phyloP scores from a whole-genome alignment of 1,284 basidiomycete species.

The Grifola frondosa region DNA sequence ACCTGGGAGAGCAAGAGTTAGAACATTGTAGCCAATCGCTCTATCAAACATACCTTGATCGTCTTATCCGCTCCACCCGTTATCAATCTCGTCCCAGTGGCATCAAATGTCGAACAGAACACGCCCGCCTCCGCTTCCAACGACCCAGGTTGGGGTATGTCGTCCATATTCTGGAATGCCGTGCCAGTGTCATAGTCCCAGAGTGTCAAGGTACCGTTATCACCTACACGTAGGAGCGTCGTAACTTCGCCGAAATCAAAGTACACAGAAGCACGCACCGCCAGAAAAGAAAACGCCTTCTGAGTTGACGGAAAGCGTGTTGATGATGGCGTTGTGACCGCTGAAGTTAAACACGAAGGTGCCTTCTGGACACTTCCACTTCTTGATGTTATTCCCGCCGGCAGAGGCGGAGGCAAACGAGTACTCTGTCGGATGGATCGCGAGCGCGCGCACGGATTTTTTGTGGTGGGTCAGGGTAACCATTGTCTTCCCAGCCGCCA shows the following conservation, averaged over 20 bases:
- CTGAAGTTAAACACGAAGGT: constrained; percentile 93
- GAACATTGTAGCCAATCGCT: background rate
- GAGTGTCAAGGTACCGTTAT: constrained; percentile 86
- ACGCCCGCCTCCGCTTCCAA: constrained; percentile 95
- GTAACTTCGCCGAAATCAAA: background rate
- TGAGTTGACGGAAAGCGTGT: constrained; percentile 90
- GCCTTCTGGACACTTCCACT: constrained; percentile 98
- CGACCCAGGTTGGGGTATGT: constrained; percentile 95
- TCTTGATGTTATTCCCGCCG: constrained; percentile 98
- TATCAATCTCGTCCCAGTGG: constrained; percentile 92
- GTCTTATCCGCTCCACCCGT: constrained; percentile 99
- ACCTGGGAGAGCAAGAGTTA: constrained; percentile 32
- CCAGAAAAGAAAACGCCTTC: constrained; percentile 98
- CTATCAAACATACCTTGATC: constrained; percentile 68
- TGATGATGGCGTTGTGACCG: constrained; percentile 97
- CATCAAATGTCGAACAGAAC: constrained; percentile 96
- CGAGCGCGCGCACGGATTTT: constrained; percentile 92
- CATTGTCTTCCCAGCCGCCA: constrained; percentile 97
- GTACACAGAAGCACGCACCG: constrained; percentile 48
- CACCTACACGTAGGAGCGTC: constrained; percentile 47
- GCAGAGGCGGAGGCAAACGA: constrained; percentile 93
- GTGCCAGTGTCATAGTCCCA: constrained; percentile 96
- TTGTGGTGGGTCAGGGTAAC: constrained; percentile 97
- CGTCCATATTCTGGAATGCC: constrained; percentile 93
- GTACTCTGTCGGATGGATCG: constrained; percentile 95